These are phyloP conservation scores for Coleophoma eucalyptorum DNA, from an alignment of 2,329 filamentous ascomycete genomes.

Conservation along the genomic window DNA sequence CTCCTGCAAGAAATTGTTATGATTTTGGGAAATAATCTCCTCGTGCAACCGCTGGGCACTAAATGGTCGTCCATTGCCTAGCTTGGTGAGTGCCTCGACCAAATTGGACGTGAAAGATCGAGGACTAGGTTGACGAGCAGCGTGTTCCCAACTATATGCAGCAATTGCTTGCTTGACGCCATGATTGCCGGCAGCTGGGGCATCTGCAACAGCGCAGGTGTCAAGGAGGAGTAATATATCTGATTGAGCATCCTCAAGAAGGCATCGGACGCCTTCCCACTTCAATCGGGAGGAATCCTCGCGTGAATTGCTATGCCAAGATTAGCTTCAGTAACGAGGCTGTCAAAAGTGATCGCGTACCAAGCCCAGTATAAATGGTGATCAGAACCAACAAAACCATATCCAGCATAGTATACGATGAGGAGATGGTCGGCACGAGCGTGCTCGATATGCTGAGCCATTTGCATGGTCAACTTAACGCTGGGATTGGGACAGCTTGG, in stretches of 20 bases:
- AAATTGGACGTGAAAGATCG: slow-evolving; percentile 57
- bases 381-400: slow-evolving; percentile 54
- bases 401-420: slow-evolving; percentile 62
- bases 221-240: slow-evolving; percentile 61
- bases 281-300: slow-evolving; percentile 58
- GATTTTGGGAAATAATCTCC: slow-evolving; percentile 37
- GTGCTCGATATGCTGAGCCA: slow-evolving; percentile 56
- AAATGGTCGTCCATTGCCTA: slow-evolving; percentile 51
- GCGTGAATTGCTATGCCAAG: slow-evolving; percentile 44
- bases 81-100: slow-evolving; percentile 49
- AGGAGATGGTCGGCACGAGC: slow-evolving; percentile 55
- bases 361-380: slow-evolving; percentile 64
- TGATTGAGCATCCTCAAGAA: slow-evolving; percentile 59
- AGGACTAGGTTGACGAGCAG: slow-evolving; percentile 37
- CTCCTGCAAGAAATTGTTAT: slow-evolving; percentile 37
- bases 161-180: slow-evolving; percentile 61
- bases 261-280: slow-evolving; percentile 59
- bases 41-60: slow-evolving; percentile 53
- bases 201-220: slow-evolving; percentile 53
- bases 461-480: slow-evolving; percentile 56
- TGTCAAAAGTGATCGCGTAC: slow-evolving; percentile 39
- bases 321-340: slow-evolving; percentile 31
- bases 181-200: slow-evolving; percentile 44
- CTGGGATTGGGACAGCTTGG: slow-evolving; percentile 55
- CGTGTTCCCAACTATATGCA: slow-evolving; percentile 51